Base-by-base conservation (phyloP, 345 rosid genomes). In the Moricandia moricandioides region DNA sequence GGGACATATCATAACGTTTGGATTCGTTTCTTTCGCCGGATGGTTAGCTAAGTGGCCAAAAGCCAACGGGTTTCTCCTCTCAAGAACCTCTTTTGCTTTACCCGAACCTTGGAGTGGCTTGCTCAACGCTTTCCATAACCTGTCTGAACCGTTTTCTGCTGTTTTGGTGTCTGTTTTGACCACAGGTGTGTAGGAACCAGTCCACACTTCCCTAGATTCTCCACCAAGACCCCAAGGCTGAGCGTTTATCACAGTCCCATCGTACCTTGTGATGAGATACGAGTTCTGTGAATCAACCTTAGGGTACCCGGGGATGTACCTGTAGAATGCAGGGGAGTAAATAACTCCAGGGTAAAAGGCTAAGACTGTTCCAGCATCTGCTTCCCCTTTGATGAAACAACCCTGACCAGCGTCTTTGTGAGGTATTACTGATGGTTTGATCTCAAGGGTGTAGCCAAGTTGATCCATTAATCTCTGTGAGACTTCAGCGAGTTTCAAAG, bases 11-110 rank as follows among this genome's bases (percentile, higher is more conserved):
- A 90, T 94, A 16, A 88, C 97, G 69, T 94, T 94, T 10, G 97
- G 97, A 52, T 67, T 80, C 87, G 81, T 81, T 7, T 80, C 97
- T 79, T 89, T 85, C 0, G 85, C 84, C 0, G 97, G 99, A 65
- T 94, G 97, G 78, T 92, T 94, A 27, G 97, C 92, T 63, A 87
- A 89, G 81, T 94, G 99, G 79, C 93, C 99, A 68, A 88, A 79
- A 67, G 93, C 97, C 72, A 94, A 77, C 4, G 98, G 98, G 62
- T 90, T 94, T 81, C 96, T 88, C 74, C 86, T 84, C 82, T 94
- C 99, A 66, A 90, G 79, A 60, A 86, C 67, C 62, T 92, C 92
- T 68, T 58, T 40, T 14, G 21, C 71, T n/a, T 80, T 78, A 72
- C 76, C 79, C 10, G n/a, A 75, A 67, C 80, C 86, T 79, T 84